Base-by-base conservation (phyloP, 2,329 filamentous ascomycete genomes). In the Fusarium sambucinum region DNA sequence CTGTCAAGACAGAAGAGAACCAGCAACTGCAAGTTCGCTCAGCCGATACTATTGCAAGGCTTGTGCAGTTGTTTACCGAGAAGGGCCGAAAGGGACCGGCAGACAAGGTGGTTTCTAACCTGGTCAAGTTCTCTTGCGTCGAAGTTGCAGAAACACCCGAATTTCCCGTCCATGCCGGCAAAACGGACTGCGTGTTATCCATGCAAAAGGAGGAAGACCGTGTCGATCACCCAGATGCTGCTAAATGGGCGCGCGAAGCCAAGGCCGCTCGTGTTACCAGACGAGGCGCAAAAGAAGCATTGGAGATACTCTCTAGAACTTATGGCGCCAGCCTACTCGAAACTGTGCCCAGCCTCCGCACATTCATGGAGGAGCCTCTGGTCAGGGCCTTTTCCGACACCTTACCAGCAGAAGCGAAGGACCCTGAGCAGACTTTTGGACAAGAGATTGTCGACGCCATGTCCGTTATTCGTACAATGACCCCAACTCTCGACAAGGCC, bases 121-220 rank as follows among this genome's bases (percentile, higher is more conserved):
- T 99, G 53, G 93, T 97, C 81, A 98, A 97, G 76, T 99, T 97
- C 80, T 97, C 94, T 68, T 99, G 96, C 75, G 93, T 97, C 74
- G 96, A 99, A 77, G 97, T 96, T 2, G 95, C 96, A 1, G 96
- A 99, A 78, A 99, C 96, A 0, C 96, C 96, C 0, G 96, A 98
- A 75, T 98, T 98, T 77, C 89, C 90, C 6, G 90, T 92, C 29
- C 96, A 98, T 74, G 92, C 91, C 3, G 78, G 84, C 42, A 90
- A 96, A 74, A 92, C 90, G 45, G 89, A 90, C 68, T 90, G 91
- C 16, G 96, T 99, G 57, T 81, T 99, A 17, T 98, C 96, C 0
- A 89, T 99, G 78, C 93, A 95, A 72, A 99, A 99, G 80, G 96
- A 99, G 76, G 96, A 99, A 79, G 96, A 99, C 75, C 88, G 96